Evolutionary conservation across 352 stramenopile species (phyloP), one percentile per base, ranked within the genome.

Genomic region (Thraustochytrium sp.): DNA sequence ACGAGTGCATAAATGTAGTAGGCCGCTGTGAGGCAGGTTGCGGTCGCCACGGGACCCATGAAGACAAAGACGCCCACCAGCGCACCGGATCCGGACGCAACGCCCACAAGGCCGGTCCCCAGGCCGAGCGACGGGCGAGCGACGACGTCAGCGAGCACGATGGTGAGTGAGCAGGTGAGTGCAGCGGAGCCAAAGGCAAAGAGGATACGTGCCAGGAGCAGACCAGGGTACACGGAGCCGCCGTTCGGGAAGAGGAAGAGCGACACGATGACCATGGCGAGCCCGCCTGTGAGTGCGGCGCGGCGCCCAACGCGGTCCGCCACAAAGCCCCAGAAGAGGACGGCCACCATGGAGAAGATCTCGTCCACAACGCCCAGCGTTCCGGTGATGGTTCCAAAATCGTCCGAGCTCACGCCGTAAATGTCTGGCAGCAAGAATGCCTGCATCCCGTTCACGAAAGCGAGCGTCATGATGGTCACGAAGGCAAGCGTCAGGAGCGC

Each of bases 1-100:
- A 84, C 36, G 42, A 51, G 29, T 13, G 23, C 23, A 29, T n/a
- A 42, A 40, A 78, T 54, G 36, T 84, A 84, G 31, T 84, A 84
- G 18, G 75, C 49, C 0, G 53, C 49, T 16, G 76, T 42, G 61
- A 84, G 53, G 29, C 75, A 84, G n/a, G 49, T 84, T 5, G 4
- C 37, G 21, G 36, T 53, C 8, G 75, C 34, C 1, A 84, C 34
- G 2, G 55, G 34, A 11, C 55, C 61, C 34, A 84, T 54, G n/a
- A 84, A 84, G 26, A 84, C 75, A 61, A 84, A 84, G 55, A 84
- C 75, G 36, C 34, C 29, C 0, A 84, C 23, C 8, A 84, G 34
- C 3, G 75, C 75, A 13, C 75, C 75, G 16, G 29, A 56, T 56
- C 75, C 75, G n/a, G 75, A 84, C 38, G 61, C 34, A 2, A 84